Conservation (phyloP, 2,329 filamentous ascomycete genomes). For the Fusarium temperatum region DNA sequence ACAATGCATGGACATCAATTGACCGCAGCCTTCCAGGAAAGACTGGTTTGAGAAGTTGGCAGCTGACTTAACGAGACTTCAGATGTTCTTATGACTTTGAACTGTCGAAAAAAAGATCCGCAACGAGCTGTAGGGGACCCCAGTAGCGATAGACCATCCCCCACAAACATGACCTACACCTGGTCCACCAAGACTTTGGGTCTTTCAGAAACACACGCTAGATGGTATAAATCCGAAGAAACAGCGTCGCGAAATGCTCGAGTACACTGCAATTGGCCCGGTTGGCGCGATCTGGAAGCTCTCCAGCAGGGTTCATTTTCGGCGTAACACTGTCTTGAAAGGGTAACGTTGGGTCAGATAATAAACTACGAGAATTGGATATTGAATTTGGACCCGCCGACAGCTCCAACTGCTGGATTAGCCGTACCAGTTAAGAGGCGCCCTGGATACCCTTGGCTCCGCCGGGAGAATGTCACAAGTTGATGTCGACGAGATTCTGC, state of each 20-base stretch:
- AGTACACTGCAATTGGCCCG: conserved; percentile 36
- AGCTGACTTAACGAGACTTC: conserved; percentile 32
- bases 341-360: conserved; percentile 9
- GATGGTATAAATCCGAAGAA: conserved; percentile 16
- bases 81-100: conserved; percentile 31
- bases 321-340: conserved; percentile 19
- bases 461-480: conserved; percentile 34
- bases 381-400: conserved; percentile 35
- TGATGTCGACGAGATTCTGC: neutral
- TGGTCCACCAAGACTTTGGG: conserved; percentile 7
- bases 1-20: neutral
- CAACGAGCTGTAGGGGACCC: conserved; percentile 22
- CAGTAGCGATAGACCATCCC: conserved; percentile 22
- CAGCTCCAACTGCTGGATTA: conserved; percentile 32
- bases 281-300: conserved; percentile 29
- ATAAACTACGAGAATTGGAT: conserved; percentile 25
- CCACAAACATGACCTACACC: neutral
- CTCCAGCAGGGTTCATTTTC: conserved; percentile 3
- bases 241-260: conserved; percentile 17
- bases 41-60: conserved; percentile 8
- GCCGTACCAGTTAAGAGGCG: conserved; percentile 43
- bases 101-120: conserved; percentile 18
- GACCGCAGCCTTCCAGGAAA: neutral
- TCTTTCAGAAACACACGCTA: conserved; percentile 7
- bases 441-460: conserved; percentile 28